A percentile compares a stretch with the other conserved stretches of the same genome.
Conservation (phyloP, 2,329 filamentous ascomycete genomes). For the Cercospora brassicicola region DNA sequence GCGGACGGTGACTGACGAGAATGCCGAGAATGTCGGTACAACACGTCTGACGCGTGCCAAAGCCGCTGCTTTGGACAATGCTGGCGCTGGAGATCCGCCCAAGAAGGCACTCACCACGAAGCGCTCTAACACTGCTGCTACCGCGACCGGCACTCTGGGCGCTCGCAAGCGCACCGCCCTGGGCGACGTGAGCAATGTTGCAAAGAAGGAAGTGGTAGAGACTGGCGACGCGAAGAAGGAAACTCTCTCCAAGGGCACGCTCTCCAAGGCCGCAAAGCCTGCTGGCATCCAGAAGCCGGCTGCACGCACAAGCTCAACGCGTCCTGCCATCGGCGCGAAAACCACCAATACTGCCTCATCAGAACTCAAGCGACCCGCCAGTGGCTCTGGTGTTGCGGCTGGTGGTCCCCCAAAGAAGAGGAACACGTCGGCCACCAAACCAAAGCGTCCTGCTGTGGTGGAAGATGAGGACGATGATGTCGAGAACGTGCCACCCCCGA, state of each 20-base stretch:
- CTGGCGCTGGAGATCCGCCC: conserved; percentile 59
- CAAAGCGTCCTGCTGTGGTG: conserved; percentile 45
- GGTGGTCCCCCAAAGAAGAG: conserved; percentile 68
- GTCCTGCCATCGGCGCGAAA: conserved; percentile 65
- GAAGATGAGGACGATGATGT: conserved; percentile 55
- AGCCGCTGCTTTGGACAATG: conserved; percentile 64
- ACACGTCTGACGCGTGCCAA: conserved; percentile 92
- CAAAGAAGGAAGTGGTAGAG: conserved; percentile 66
- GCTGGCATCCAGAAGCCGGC: conserved; percentile 75
- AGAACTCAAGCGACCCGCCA: conserved; percentile 70
- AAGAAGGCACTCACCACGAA: conserved; percentile 51
- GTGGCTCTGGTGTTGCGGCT: conserved; percentile 68
- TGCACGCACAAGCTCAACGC: conserved; percentile 54
- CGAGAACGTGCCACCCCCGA: conserved; percentile 69
- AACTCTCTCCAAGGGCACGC: conserved; percentile 56
- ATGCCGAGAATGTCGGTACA: conserved; percentile 71
- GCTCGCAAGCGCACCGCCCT: conserved; percentile 74
- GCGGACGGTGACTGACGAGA: conserved; percentile 82
- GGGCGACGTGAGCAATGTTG: conserved; percentile 93
- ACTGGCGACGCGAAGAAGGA: conserved; percentile 62
- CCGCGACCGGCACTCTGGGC: conserved; percentile 46
- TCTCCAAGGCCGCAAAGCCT: conserved; percentile 76
- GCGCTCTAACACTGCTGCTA: conserved; percentile 46
- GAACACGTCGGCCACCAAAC: conserved; percentile 56
- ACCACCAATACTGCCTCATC: conserved; percentile 62